Evolutionary conservation across 352 stramenopile species (phyloP).

Genomic region (Phytopythium vexans): DNA sequence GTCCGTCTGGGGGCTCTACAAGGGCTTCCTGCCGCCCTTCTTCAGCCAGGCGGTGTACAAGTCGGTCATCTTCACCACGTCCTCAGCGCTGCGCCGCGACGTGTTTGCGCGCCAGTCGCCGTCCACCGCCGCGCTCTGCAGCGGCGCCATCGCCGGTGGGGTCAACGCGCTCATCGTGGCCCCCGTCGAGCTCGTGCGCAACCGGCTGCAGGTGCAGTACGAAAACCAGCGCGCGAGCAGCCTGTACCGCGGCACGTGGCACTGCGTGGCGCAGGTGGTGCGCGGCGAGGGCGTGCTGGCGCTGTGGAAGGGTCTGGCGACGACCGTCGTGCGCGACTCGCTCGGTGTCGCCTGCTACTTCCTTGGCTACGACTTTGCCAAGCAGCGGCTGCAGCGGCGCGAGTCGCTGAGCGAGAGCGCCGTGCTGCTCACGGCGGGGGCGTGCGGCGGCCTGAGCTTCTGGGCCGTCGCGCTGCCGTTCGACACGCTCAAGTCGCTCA

Average conservation of each 20-base stretch:
- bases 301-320: slow-evolving; percentile 75
- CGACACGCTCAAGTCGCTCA: slow-evolving; percentile 83
- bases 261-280: slow-evolving; percentile 62
- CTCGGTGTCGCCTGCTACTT: slow-evolving; percentile 87
- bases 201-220: slow-evolving; percentile 80
- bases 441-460: slow-evolving; percentile 79
- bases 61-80: slow-evolving; percentile 85
- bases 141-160: slow-evolving; percentile 59
- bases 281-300: slow-evolving; percentile 49
- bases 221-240: slow-evolving; percentile 38
- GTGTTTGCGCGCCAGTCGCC: slow-evolving; percentile 42
- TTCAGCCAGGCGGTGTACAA: slow-evolving; percentile 88
- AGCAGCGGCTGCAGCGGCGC: slow-evolving; percentile 22
- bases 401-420: slow-evolving; percentile 38
- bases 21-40: slow-evolving; percentile 83
- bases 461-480: slow-evolving; percentile 84
- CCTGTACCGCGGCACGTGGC: slow-evolving; percentile 46
- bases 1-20: slow-evolving; percentile 70
- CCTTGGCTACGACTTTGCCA: slow-evolving; percentile 76
- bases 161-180: slow-evolving; percentile 74
- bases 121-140: slow-evolving; percentile 39
- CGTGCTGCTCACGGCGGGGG: slow-evolving; percentile 59
- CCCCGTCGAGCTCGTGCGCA: slow-evolving; percentile 78
- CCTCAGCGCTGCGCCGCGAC: slow-evolving; percentile 51
- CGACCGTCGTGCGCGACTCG: slow-evolving; percentile 78